Conservation (phyloP, 2,329 filamentous ascomycete species). For the Colletotrichum salicis region DNA sequence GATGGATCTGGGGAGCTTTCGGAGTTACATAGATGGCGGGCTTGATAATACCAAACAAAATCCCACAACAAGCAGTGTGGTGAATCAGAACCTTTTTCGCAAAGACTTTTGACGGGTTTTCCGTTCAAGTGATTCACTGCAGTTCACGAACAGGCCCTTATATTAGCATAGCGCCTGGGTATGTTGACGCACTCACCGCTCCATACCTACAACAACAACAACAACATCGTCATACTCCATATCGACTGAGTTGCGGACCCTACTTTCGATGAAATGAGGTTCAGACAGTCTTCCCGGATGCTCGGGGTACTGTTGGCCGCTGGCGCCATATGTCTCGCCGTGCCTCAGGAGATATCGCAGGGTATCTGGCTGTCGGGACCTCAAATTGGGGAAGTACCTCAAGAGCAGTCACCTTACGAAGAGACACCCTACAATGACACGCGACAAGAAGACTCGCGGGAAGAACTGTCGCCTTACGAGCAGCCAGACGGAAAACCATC, state of each 20-base stretch:
- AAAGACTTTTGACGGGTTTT: neutral
- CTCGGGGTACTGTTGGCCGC: neutral
- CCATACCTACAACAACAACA: too few relatives aligned
- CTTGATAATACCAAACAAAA: slow-evolving; percentile 25
- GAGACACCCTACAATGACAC: too few relatives aligned
- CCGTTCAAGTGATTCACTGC: slow-evolving; percentile 2
- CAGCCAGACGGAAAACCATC: too few relatives aligned
- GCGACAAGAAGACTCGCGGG: too few relatives aligned
- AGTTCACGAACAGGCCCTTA: neutral
- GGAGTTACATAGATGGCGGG: slow-evolving; percentile 33
- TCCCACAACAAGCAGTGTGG: slow-evolving; percentile 17
- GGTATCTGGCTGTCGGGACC: too few relatives aligned
- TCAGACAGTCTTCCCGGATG: neutral
- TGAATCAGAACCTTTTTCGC: neutral
- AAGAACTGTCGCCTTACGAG: too few relatives aligned
- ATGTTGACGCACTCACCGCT: neutral
- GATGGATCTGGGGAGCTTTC: slow-evolving; percentile 4
- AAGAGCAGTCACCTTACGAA: neutral
- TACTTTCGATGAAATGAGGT: neutral
- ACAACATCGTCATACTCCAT: too few relatives aligned
- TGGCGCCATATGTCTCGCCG: neutral
- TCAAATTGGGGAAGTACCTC: neutral
- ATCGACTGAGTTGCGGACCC: accelerated
- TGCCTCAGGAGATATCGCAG: neutral
- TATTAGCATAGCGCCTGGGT: neutral